These are phyloP conservation scores for Brassica hybrid DNA, from an alignment of 441 rosid species.

Conservation along the genomic window DNA sequence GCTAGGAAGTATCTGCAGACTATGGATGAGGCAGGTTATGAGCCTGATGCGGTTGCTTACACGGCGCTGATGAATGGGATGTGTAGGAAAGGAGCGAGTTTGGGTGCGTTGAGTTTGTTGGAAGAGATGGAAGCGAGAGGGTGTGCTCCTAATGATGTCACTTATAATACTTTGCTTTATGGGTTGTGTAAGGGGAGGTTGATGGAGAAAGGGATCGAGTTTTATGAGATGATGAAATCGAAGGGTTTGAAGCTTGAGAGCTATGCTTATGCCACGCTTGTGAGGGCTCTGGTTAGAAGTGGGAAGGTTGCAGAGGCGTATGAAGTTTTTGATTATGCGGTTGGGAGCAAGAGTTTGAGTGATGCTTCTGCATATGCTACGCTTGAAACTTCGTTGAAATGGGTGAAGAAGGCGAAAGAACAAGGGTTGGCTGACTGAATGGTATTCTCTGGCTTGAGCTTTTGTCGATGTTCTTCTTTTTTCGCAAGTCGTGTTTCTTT, in stretches of 20 bases:
- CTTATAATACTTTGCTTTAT: slow-evolving; percentile 81
- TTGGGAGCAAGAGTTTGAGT: slow-evolving; percentile 78
- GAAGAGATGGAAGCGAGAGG: slow-evolving; percentile 77
- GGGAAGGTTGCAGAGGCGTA: slow-evolving; percentile 87
- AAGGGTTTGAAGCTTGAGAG: slow-evolving; percentile 65
- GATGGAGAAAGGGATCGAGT: slow-evolving; percentile 68
- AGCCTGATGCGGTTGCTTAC: slow-evolving; percentile 74
- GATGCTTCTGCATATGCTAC: slow-evolving; percentile 74
- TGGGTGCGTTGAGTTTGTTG: slow-evolving; percentile 71
- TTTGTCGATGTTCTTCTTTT: background rate
- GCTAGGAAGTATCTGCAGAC: slow-evolving; percentile 64
- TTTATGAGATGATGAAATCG: slow-evolving; percentile 67
- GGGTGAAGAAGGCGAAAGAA: slow-evolving; percentile 75
- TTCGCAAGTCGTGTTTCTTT: slow-evolving; percentile 6
- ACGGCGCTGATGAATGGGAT: slow-evolving; percentile 90
- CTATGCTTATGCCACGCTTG: slow-evolving; percentile 65
- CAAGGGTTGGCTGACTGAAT: slow-evolving; percentile 62
- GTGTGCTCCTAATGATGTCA: slow-evolving; percentile 68
- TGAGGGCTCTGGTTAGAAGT: slow-evolving; percentile 69
- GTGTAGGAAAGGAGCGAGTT: slow-evolving; percentile 75
- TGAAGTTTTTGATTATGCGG: slow-evolving; percentile 84
- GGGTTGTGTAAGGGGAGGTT: slow-evolving; percentile 78
- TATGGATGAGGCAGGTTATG: slow-evolving; percentile 70
- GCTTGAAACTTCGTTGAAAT: slow-evolving; percentile 70
- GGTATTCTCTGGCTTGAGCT: slow-evolving; percentile 16